Percentiles rank a stretch among this genome's conserved stretches.
Evolutionary conservation across 306 rosid species (phyloP).

Genomic region (Lathyrus sativus): DNA sequence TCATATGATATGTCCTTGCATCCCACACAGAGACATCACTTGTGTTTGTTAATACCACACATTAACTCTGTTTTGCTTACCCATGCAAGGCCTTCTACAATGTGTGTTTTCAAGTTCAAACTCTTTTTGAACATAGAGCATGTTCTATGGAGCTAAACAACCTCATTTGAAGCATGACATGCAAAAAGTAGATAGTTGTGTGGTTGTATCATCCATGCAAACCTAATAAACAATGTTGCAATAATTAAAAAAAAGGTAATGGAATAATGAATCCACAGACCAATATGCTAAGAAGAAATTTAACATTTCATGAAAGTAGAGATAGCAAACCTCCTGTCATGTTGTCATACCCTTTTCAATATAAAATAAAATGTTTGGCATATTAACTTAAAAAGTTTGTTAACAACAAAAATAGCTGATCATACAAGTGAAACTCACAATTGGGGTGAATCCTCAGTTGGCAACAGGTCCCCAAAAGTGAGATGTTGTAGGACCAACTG

Average conservation of each 20-base stretch:
- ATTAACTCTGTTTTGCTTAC: too few relatives aligned
- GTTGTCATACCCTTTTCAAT: conserved; percentile 74
- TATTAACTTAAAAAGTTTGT: conserved; percentile 1
- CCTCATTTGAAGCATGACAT: conserved; percentile 67
- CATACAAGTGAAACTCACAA: conserved; percentile 51
- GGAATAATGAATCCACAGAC: conserved; percentile 5
- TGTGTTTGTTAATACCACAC: too few relatives aligned
- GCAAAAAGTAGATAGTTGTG: conserved; percentile 66
- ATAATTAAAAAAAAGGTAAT: neutral
- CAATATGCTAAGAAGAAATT: neutral
- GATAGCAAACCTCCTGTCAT: conserved; percentile 75
- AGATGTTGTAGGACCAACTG: too few relatives aligned
- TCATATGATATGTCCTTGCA: too few relatives aligned
- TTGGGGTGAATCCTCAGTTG: too few relatives aligned
- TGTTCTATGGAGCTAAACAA: conserved; percentile 65
- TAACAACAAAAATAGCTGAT: neutral
- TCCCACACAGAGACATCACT: too few relatives aligned
- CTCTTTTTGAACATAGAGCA: conserved; percentile 45
- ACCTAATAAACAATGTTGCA: conserved; percentile 76
- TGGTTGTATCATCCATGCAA: conserved; percentile 79
- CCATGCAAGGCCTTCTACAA: too few relatives aligned
- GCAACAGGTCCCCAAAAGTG: too few relatives aligned
- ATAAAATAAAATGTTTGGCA: neutral
- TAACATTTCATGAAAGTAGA: conserved; percentile 2
- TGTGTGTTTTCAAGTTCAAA: too few relatives aligned